Base-by-base conservation (phyloP, 2,329 filamentous ascomycete genomes). In the Fusarium udum region DNA sequence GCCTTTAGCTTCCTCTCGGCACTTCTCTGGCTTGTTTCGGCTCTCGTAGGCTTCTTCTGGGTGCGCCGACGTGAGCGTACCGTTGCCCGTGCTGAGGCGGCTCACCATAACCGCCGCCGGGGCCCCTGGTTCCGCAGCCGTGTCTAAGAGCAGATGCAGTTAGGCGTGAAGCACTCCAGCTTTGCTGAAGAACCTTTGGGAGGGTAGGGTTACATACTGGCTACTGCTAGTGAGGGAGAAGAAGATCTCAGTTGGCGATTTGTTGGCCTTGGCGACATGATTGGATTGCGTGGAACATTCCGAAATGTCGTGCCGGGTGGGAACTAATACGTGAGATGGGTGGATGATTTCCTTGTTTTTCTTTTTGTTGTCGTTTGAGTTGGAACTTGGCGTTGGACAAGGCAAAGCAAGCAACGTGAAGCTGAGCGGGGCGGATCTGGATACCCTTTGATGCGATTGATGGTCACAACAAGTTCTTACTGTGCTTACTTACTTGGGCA, bases 1-100 rank as follows among this genome's bases (percentile, higher is more conserved):
- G 92, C 92, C 9, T 94, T 95, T 78, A 84, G 87, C 55, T 95
- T 95, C 83, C 82, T 94, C 61, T 91, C 90, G 6, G 91, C 91
- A 62, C 86, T 93, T 73, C 85, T 91, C 78, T 95, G 92, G 92
- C 87, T 94, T 45, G 88, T 85, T 18, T 92, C 90, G 52, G 87
- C 87, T 22, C 77, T 92, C 26, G 78, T 93, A 48, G 89, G 86
- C 51, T 78, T 89, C 75, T 84, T 87, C 78, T 89, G 87, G 87
- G 83, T 87, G 26, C 85, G 83, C 66, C 82, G 83, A 69, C 81
- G 78, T 36, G 80, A 82, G 69, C 72, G 72, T 32, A 83, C 80
- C 65, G 83, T 82, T 31, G 75, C 79, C 40, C 69, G 74, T 20
- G 79, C 79, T 53, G 80, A 80, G 28, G 67, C 72, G 28, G 78